These are phyloP conservation scores for Populus alba DNA, from an alignment of 345 rosid species.

Conservation along the genomic window DNA sequence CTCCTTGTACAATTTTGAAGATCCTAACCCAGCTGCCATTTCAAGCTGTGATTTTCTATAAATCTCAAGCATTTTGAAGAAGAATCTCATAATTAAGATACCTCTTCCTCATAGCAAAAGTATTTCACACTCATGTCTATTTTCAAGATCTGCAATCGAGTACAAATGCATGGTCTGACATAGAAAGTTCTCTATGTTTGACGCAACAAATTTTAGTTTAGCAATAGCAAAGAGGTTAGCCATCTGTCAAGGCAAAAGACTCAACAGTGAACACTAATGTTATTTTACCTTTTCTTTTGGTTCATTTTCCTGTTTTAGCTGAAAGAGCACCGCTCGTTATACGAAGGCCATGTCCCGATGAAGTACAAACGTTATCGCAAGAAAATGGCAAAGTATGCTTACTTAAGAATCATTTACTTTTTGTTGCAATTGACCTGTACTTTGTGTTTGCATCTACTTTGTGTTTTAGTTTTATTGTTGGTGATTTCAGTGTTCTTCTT, in stretches of 20 bases:
- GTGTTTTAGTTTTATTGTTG: neutral
- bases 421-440: neutral
- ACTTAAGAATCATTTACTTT: conserved; percentile 12
- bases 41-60: neutral
- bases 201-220: neutral
- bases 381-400: conserved; percentile 77
- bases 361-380: conserved; percentile 80
- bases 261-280: neutral
- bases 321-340: conserved; percentile 58
- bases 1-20: neutral
- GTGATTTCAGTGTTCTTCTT: neutral
- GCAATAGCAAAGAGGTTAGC: neutral
- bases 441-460: neutral
- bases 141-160: neutral
- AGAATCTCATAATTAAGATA: neutral
- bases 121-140: neutral
- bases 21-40: neutral
- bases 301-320: conserved; percentile 51
- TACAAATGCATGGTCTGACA: neutral
- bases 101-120: neutral
- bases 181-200: neutral
- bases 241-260: neutral
- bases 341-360: conserved; percentile 93
- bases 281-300: conserved; percentile 11
- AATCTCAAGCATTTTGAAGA: neutral